Conservation (phyloP, 2,329 filamentous ascomycete genomes). For the Verticillium nubilum region DNA sequence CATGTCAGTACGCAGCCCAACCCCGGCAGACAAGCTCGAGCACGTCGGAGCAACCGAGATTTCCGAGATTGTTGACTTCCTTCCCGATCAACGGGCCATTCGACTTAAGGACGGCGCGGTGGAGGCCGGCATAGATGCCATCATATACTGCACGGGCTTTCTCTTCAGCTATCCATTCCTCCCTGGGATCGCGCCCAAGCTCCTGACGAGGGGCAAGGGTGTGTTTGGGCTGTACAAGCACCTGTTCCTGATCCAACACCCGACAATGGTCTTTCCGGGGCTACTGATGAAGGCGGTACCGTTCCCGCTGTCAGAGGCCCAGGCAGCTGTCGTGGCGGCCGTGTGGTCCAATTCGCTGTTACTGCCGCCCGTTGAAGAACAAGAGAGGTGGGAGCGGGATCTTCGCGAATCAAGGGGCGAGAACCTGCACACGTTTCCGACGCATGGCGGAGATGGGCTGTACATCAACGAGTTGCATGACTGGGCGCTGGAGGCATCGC, state of each 20-base stretch:
- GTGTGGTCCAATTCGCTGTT: conserved; percentile 67
- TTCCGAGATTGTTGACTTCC: conserved; percentile 53
- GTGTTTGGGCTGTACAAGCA: conserved; percentile 74
- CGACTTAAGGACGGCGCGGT: conserved; percentile 58
- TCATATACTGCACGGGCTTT: conserved; percentile 80
- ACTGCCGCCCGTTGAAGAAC: conserved; percentile 58
- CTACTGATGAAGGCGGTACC: conserved; percentile 84
- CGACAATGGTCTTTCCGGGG: conserved; percentile 71
- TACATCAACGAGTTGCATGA: conserved; percentile 66
- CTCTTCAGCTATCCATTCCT: conserved; percentile 72
- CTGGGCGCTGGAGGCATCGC: conserved; percentile 49
- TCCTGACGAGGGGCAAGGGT: conserved; percentile 64
- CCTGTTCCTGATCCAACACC: conserved; percentile 67
- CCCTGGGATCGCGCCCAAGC: conserved; percentile 30
- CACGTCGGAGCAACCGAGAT: conserved; percentile 45
- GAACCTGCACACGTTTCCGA: conserved; percentile 41
- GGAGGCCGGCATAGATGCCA: conserved; percentile 58
- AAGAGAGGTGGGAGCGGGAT: conserved; percentile 63
- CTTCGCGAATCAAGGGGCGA: conserved; percentile 44
- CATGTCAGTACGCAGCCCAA: conserved; percentile 53
- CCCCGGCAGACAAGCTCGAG: conserved; percentile 35
- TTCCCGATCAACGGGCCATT: conserved; percentile 47
- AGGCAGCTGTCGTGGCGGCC: conserved; percentile 70
- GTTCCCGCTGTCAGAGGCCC: conserved; percentile 73
- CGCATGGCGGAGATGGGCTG: conserved; percentile 53